Percentiles rank a stretch among this genome's conserved stretches.
Evolutionary conservation across 768 basidiomycete genomes (phyloP).

Genomic region (Pisolithus microcarpus): DNA sequence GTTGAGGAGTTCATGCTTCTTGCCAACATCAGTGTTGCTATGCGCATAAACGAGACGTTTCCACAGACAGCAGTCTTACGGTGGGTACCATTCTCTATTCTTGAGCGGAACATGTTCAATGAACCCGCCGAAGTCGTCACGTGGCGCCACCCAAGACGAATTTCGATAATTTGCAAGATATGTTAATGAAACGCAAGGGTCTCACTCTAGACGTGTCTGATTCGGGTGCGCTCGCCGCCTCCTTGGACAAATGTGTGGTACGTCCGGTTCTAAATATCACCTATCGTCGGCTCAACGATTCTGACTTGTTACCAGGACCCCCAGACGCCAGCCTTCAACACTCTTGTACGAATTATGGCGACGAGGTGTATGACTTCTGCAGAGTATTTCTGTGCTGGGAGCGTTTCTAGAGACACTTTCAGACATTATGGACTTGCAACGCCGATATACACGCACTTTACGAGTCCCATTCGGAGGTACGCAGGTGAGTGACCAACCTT

Average conservation of each 20-base stretch:
- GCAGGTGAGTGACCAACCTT: slow-evolving; percentile 52
- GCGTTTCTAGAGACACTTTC: slow-evolving; percentile 86
- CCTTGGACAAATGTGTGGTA: slow-evolving; percentile 82
- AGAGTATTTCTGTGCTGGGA: slow-evolving; percentile 96
- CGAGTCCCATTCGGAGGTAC: slow-evolving; percentile 94
- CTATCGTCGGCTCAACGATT: background rate
- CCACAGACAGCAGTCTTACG: slow-evolving; percentile 92
- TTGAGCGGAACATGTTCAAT: background rate
- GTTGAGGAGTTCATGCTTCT: slow-evolving; percentile 99
- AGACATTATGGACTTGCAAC: slow-evolving; percentile 97
- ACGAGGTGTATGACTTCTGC: slow-evolving; percentile 97
- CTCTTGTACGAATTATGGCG: slow-evolving; percentile 97
- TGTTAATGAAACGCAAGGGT: slow-evolving; percentile 78
- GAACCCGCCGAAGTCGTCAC: slow-evolving; percentile 55
- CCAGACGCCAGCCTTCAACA: slow-evolving; percentile 86
- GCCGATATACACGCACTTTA: slow-evolving; percentile 97
- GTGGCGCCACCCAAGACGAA: slow-evolving; percentile 86
- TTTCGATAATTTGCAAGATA: slow-evolving; percentile 93
- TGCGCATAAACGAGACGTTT: slow-evolving; percentile 88
- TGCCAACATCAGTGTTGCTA: slow-evolving; percentile 91
- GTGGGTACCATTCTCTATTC: slow-evolving; percentile 29
- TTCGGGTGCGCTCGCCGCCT: slow-evolving; percentile 82
- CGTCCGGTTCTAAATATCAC: slow-evolving; percentile 18
- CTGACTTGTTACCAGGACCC: slow-evolving; percentile 50
- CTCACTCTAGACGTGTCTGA: slow-evolving; percentile 83